A percentile compares a stretch with the other conserved stretches of the same genome.
These are phyloP conservation scores for Termitomyces sp. DNA, from an alignment of 768 basidiomycete species.

Conservation along the genomic window DNA sequence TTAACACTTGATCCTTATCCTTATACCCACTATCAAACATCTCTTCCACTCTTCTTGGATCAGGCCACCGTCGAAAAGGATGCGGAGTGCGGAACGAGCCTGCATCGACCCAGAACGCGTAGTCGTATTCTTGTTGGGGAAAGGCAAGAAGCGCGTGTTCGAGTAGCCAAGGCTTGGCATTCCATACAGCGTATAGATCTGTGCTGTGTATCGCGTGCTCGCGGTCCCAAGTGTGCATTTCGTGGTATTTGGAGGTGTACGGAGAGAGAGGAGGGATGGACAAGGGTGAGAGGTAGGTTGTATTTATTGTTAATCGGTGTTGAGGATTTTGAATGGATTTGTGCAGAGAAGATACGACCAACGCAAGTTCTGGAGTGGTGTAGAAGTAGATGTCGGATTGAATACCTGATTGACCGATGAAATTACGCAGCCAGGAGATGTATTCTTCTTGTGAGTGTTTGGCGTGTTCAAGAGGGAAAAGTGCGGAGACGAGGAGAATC, in stretches of 20 bases:
- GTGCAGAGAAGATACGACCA: slow-evolving; percentile 21
- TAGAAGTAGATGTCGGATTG: slow-evolving; percentile 48
- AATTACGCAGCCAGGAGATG: slow-evolving; percentile 38
- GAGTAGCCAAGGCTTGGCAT: slow-evolving; percentile 50
- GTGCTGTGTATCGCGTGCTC: slow-evolving; percentile 40
- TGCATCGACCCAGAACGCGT: slow-evolving; percentile 58
- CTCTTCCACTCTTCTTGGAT: slow-evolving; percentile 32
- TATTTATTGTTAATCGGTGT: slow-evolving; percentile 9
- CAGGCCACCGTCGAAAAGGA: slow-evolving; percentile 46
- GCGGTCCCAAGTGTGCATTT: slow-evolving; percentile 43
- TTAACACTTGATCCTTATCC: slow-evolving; percentile 44
- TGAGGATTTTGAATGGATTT: background rate
- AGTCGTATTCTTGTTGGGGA: slow-evolving; percentile 30
- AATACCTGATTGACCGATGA: slow-evolving; percentile 39
- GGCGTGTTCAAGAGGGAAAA: slow-evolving; percentile 47
- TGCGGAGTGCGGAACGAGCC: slow-evolving; percentile 47
- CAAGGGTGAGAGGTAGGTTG: slow-evolving; percentile 40
- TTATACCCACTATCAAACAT: slow-evolving; percentile 24
- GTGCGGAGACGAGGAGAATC: slow-evolving; percentile 52
- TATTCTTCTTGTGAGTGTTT: slow-evolving; percentile 49
- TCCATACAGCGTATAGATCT: slow-evolving; percentile 54
- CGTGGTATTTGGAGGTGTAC: slow-evolving; percentile 29
- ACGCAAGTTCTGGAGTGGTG: slow-evolving; percentile 37
- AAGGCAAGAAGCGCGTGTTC: slow-evolving; percentile 31
- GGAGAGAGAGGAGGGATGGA: slow-evolving; percentile 41